A percentile compares a stretch with the other conserved stretches of the same genome.
These are phyloP conservation scores for Rhizopogon vinicolor DNA, from an alignment of 768 basidiomycete genomes.

Conservation along the genomic window DNA sequence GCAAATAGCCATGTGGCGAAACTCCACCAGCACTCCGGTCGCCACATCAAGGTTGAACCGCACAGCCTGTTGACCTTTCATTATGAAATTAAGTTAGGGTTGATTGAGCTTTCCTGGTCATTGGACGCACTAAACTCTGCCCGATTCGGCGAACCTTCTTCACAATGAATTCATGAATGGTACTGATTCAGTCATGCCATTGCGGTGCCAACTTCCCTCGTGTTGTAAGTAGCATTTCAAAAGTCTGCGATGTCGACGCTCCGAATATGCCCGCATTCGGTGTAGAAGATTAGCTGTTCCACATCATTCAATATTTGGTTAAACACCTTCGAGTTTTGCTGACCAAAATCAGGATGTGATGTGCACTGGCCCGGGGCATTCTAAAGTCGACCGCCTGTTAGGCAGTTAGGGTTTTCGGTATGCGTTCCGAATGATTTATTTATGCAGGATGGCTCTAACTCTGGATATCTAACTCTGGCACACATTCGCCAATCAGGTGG, in stretches of 20 bases:
- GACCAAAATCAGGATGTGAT: background rate
- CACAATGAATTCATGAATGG: background rate
- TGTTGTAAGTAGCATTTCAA: too few relatives aligned
- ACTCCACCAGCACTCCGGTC: background rate
- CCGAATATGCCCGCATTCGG: background rate
- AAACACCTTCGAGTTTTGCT: background rate
- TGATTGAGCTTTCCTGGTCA: too few relatives aligned
- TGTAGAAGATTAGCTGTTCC: background rate
- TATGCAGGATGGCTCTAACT: background rate
- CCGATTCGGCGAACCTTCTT: background rate
- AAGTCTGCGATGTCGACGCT: background rate
- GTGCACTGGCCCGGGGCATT: background rate
- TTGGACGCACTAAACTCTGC: background rate
- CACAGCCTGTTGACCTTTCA: background rate
- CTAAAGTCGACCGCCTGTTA: background rate
- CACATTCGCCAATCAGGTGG: background rate
- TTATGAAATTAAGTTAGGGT: background rate
- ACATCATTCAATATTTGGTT: background rate
- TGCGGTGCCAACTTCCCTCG: background rate
- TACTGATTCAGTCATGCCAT: background rate
- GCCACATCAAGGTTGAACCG: background rate
- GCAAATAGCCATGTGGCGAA: background rate
- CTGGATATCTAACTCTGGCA: background rate
- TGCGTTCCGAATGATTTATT: background rate
- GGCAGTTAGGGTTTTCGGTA: background rate